Evolutionary conservation across 345 rosid species (phyloP).

Genomic region (Sonneratia alba): DNA sequence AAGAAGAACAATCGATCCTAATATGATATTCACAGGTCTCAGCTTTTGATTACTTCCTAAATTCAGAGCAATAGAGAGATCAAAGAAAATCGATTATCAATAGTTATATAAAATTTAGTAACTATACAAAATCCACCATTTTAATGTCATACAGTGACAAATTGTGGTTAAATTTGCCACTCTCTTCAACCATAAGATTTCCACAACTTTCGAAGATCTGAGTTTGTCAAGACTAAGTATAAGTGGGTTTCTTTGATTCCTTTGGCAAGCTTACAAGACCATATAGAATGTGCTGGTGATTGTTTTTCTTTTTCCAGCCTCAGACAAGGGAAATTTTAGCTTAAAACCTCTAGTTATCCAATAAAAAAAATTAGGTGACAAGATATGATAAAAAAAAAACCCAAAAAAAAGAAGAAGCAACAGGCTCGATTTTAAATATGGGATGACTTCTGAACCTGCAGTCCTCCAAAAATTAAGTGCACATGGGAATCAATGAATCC

Average conservation of each 20-base stretch:
- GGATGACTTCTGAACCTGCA: slow-evolving; percentile 45
- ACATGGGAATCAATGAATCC: slow-evolving; percentile 96
- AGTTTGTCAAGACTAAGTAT: neutral
- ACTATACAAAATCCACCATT: neutral
- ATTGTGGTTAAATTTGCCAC: neutral
- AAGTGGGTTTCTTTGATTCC: neutral
- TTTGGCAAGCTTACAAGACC: neutral
- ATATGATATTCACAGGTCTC: neutral
- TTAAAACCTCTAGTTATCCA: neutral
- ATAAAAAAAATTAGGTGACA: neutral
- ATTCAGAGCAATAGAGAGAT: neutral
- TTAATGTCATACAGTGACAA: neutral
- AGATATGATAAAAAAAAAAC: neutral
- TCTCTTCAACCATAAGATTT: neutral
- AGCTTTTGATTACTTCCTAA: neutral
- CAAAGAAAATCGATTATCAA: neutral
- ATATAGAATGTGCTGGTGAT: neutral
- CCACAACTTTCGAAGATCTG: neutral
- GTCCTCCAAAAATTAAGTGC: slow-evolving; percentile 61
- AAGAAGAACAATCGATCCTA: neutral
- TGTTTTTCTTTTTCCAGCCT: too few species aligned
- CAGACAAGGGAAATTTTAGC: neutral
- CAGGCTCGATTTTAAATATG: neutral
- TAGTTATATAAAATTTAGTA: neutral
- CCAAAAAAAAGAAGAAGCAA: neutral